A percentile compares a stretch with the other conserved stretches of the same genome.
Conservation (phyloP, 2,329 filamentous ascomycete species). For the Fusarium temperatum region DNA sequence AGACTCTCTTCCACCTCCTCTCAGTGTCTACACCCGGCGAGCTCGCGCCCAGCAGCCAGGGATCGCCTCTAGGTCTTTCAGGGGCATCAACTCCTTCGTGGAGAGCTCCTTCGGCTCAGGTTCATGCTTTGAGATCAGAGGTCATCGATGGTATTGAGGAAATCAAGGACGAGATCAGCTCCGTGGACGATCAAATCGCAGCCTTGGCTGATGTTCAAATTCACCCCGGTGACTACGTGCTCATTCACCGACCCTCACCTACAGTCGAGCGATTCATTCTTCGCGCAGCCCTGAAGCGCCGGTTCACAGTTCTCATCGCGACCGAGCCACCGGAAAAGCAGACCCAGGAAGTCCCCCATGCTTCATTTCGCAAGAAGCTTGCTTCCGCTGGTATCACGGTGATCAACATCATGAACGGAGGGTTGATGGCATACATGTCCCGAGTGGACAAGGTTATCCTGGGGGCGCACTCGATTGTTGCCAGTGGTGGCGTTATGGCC, state of each 20-base stretch:
- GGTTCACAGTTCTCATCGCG: constrained; percentile 89
- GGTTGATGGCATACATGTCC: constrained; percentile 93
- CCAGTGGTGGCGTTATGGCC: constrained; percentile 86
- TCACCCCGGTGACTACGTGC: constrained; percentile 89
- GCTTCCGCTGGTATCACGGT: constrained; percentile 81
- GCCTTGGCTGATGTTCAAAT: constrained; percentile 90
- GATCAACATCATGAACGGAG: constrained; percentile 84
- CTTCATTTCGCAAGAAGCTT: constrained; percentile 78
- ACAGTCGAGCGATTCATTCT: constrained; percentile 92
- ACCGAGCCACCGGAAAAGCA: constrained; percentile 63
- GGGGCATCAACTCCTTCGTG: constrained; percentile 61
- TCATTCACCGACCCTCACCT: constrained; percentile 85
- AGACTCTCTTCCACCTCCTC: constrained; percentile 89
- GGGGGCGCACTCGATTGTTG: constrained; percentile 85
- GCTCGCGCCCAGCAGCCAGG: constrained; percentile 45
- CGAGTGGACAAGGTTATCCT: constrained; percentile 95
- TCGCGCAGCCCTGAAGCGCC: constrained; percentile 86
- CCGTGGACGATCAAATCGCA: constrained; percentile 93
- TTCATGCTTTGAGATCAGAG: constrained; percentile 83
- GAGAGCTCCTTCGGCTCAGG: constrained; percentile 53
- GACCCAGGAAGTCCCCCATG: constrained; percentile 53
- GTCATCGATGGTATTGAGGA: constrained; percentile 94
- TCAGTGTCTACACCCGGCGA: constrained; percentile 71
- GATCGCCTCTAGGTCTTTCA: constrained; percentile 59
- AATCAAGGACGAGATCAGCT: constrained; percentile 92